Conservation (phyloP, 2,329 filamentous ascomycete species). For the Plectosphaerella sp. region DNA sequence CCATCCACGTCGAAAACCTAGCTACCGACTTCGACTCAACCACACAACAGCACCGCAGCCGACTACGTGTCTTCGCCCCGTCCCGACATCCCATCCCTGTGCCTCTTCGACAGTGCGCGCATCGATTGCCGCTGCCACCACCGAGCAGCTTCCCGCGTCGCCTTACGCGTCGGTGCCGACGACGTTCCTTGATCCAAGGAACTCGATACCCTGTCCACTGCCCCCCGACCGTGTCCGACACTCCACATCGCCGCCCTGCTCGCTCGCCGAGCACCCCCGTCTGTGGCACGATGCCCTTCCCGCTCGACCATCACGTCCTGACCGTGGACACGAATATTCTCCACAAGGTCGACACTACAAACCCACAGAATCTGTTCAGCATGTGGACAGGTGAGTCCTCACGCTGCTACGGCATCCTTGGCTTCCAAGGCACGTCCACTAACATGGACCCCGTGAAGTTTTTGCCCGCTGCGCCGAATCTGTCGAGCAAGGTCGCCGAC, state of each 20-base stretch:
- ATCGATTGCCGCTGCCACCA: not conserved
- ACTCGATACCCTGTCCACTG: not conserved
- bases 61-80: not conserved
- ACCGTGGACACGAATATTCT: constrained; percentile 89
- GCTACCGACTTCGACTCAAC: not conserved
- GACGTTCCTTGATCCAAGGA: no score
- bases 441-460: constrained; percentile 45
- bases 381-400: constrained; percentile 85
- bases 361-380: constrained; percentile 88
- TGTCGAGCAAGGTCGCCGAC: constrained; percentile 83
- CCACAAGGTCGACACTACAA: constrained; percentile 89
- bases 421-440: not conserved
- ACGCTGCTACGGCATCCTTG: constrained; percentile 23
- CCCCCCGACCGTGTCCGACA: constrained; percentile 3
- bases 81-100: not conserved
- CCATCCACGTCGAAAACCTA: not conserved
- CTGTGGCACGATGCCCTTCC: constrained; percentile 67
- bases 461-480: constrained; percentile 94
- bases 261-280: constrained; percentile 29
- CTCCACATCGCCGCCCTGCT: constrained; percentile 18
- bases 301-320: constrained; percentile 79
- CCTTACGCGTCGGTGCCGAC: not conserved
- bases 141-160: not conserved
- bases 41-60: not conserved
- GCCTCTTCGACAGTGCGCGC: not conserved